Base-by-base conservation (phyloP, 139 green algal genomes). In the Chlamydomonas schloesseri region DNA sequence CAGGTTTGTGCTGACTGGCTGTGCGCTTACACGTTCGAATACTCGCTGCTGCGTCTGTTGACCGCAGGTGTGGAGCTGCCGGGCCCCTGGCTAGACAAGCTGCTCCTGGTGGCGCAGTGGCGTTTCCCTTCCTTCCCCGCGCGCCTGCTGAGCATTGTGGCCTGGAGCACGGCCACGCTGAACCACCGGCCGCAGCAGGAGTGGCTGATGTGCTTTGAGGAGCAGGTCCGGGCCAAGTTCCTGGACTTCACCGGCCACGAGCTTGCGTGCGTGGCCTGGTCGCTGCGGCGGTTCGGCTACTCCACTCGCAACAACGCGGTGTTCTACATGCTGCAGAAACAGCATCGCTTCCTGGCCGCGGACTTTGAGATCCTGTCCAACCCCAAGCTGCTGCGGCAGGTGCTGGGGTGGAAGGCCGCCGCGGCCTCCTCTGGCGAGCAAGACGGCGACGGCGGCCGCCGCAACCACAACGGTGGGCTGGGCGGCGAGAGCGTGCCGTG, bases 361-460 rank as follows among this genome's bases (percentile, higher is more conserved):
- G 89, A 93, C 78, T 93, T 86, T 64, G 86, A 93, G 58, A 89
- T 90, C 28, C 82, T 93, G 65, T 78, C 82, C 77, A 93, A 91
- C 72, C 73, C 67, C 28, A 82, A 86, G 83, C 89, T 93, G 71
- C 83, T 93, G 69, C 62, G 76, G 1, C 89, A 93, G 77, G 82
- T 93, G 29, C 62, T 85, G 1, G 74, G 57, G 23, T 91, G 88
- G 88, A 74, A 70, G 64, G 34, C 34, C 26, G 23, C 75, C 34
- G 58, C 57, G 26, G 42, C 42, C 42, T 50, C 42, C 6, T 50
- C 42, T 8, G 42, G 42, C 73, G 55, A 26, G 53, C 29, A 50
- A 6, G 73, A 71, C 36, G 33, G 31, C 15, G 75, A 6, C 4
- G 75, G 28, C 57, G 36, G 58, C 29, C 14, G 60, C 57, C 23